Evolutionary conservation across 768 basidiomycete genomes (phyloP).

Genomic region (Leucosporidium yakuticum): DNA sequence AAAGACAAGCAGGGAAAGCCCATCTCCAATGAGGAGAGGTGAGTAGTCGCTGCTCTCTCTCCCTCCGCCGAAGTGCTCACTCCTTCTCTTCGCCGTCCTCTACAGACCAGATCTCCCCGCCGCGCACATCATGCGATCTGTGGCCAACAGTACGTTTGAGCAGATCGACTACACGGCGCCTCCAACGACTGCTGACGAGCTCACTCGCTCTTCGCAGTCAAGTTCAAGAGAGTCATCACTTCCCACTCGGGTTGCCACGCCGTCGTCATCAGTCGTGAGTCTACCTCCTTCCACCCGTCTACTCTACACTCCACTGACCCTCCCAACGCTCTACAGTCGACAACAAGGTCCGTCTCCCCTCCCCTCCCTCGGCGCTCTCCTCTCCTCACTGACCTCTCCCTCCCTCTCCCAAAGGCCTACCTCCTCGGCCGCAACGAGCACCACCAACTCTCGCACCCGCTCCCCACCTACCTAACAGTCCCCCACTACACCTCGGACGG

Average conservation of each 20-base stretch:
- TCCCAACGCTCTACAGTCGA: neutral
- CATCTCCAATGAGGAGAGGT: conserved; percentile 9
- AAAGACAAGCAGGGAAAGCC: conserved; percentile 29
- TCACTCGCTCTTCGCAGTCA: conserved; percentile 11
- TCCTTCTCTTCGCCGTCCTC: neutral
- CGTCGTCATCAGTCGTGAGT: conserved; percentile 56
- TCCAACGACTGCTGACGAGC: neutral
- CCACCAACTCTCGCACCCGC: conserved; percentile 30
- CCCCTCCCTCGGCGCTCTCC: neutral
- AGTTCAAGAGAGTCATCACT: conserved; percentile 27
- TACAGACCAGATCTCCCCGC: conserved; percentile 70
- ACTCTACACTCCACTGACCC: neutral
- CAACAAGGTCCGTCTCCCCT: neutral
- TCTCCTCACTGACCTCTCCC: neutral
- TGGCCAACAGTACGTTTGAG: conserved; percentile 60
- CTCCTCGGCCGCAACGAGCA: conserved; percentile 73
- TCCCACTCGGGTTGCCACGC: conserved; percentile 72
- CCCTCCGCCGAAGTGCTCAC: neutral
- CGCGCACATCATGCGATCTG: conserved; percentile 81
- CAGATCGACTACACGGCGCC: conserved; percentile 16
- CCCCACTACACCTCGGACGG: conserved; percentile 13
- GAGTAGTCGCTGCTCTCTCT: neutral
- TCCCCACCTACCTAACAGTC: conserved; percentile 6
- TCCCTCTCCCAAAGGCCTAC: conserved; percentile 63
- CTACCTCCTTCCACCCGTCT: too few relatives aligned